Base-by-base conservation (phyloP, 2,329 filamentous ascomycete species). In the Penicillium sclerotiorum region DNA sequence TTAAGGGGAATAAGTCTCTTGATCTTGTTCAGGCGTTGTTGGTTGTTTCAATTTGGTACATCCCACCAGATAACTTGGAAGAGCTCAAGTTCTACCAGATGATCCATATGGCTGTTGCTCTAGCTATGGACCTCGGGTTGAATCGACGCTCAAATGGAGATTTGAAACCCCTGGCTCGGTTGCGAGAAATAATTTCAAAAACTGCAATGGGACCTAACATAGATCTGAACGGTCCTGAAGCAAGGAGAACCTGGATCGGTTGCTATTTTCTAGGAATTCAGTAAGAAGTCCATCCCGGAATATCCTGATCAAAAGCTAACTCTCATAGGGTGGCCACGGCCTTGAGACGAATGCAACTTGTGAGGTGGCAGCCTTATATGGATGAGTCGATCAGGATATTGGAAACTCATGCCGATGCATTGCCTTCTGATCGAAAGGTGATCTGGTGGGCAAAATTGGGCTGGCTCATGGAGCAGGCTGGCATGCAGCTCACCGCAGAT, bases 21-120 rank as follows among this genome's bases (percentile, higher is more conserved):
- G 91, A 95, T 68, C 76, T 95, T 6, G 83, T 95, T 8, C 91
- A 96, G 71, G 83, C 89, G 1, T 74, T 95, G 33, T 80, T 89
- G 50, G 76, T 95, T 3, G 79, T 84, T 6, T 84, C 86, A n/a
- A 81, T 91, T 17, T 95, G 90, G 89, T 95, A 95, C 68, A 85
- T 85, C 67, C 89, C 90, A 13, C 90, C 90, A 0, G 86, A 93
- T 58, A 82, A 88, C 60, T 89, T 89, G 51, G 89, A 95, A 63
- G 88, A 94, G 71, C 83, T 93, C 63, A 94, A 94, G 66, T 95
- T 94, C 68, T 95, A 94, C 72, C 89, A 93, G 73, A 80, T 94
- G 57, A 84, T 90, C 38, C 89, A 95, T 67, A 84, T 90, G 64
- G 87, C 88, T 2, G 86, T 86, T 40, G 81, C 90, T 59, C 89